Percentiles rank a stretch among this genome's conserved stretches.
These are phyloP conservation scores for Phialophora verrucosa DNA, from an alignment of 2,329 filamentous ascomycete genomes.

Conservation along the genomic window DNA sequence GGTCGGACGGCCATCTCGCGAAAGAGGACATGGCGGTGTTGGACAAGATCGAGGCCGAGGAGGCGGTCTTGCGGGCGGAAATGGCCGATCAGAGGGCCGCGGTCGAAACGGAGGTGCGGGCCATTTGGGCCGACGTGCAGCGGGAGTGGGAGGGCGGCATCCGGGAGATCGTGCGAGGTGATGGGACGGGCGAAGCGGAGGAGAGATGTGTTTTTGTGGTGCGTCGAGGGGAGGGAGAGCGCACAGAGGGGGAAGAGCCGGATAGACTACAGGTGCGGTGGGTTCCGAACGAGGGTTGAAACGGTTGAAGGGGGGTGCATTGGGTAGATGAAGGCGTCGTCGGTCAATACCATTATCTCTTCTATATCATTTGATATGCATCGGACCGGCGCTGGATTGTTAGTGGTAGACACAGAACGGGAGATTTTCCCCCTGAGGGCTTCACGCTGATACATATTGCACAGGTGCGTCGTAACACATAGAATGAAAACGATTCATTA, in stretches of 20 bases:
- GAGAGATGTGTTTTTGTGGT: constrained; percentile 21
- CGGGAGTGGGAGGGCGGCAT: constrained; percentile 22
- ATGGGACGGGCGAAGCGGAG: constrained; percentile 23
- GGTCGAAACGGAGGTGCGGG: constrained; percentile 11
- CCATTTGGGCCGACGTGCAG: constrained; percentile 16
- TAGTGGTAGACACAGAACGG: no score
- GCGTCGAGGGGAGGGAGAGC: background rate
- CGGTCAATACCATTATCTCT: background rate
- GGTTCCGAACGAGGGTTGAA: background rate
- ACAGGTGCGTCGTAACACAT: no score
- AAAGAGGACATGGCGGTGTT: background rate
- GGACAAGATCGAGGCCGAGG: constrained; percentile 4
- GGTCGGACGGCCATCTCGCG: background rate
- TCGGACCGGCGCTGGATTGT: no score
- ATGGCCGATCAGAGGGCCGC: background rate
- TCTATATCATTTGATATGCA: no score
- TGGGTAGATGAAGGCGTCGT: background rate
- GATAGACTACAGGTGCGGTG: background rate
- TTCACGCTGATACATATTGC: no score
- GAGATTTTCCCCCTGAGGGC: no score
- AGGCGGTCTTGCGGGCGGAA: background rate
- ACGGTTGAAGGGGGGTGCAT: background rate
- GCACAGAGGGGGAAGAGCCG: background rate
- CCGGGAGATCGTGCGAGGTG: constrained; percentile 19
- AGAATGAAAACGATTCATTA: no score